Conservation (phyloP, 176 grass and related monocot species). For the Thinopyrum elongatum region DNA sequence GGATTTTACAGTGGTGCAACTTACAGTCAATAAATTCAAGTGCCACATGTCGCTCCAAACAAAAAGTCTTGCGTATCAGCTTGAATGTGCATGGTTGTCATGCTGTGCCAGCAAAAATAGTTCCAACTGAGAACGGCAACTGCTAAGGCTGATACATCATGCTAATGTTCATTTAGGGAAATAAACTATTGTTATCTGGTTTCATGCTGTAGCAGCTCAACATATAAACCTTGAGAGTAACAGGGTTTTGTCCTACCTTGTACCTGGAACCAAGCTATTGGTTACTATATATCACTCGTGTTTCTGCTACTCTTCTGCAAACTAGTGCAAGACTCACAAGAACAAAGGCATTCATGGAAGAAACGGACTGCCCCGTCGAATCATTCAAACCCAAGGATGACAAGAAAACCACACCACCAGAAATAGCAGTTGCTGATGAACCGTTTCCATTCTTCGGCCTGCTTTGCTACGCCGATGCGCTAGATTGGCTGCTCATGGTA, state of each 20-base stretch:
- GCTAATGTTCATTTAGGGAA: not conserved
- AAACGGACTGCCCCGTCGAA: not conserved
- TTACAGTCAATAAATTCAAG: not conserved
- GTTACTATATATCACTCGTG: not conserved
- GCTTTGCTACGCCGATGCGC: conserved; percentile 42
- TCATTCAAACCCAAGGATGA: conserved; percentile 7
- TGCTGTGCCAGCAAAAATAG: not conserved
- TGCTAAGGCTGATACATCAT: not conserved
- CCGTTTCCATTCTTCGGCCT: conserved; percentile 31
- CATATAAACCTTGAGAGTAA: conserved; percentile 32
- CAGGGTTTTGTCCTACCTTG: conserved; percentile 11
- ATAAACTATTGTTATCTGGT: not conserved
- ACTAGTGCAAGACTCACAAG: not conserved
- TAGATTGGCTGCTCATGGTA: conserved; percentile 62
- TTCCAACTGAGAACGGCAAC: not conserved
- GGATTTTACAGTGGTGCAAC: conserved; percentile 18
- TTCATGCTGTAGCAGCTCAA: not conserved
- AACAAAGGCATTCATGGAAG: conserved; percentile 18
- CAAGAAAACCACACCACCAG: not conserved
- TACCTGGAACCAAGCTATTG: conserved; percentile 12
- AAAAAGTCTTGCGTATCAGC: not conserved
- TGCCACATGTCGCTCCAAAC: not conserved
- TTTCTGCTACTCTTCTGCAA: conserved; percentile 22
- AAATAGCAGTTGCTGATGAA: not conserved
- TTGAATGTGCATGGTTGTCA: not conserved